Base-by-base conservation (phyloP, 495 filamentous ascomycete species). In the Penicillium angulare region DNA sequence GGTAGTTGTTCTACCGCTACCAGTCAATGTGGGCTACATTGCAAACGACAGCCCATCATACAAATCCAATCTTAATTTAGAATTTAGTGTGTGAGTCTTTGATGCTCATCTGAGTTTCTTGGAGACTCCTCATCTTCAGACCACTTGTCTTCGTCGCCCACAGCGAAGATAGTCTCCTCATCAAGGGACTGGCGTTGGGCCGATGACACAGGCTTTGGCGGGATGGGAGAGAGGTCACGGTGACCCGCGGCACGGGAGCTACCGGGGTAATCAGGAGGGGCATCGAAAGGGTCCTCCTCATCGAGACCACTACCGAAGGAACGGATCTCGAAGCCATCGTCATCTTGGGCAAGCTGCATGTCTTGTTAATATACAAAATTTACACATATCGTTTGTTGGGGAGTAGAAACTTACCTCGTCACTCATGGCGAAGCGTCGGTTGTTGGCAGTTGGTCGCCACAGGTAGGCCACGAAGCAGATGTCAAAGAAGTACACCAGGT, bases 381-480 rank as follows among this genome's bases (percentile, higher is more conserved):
- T 13, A n/a, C 1, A 8, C 12, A 20, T 13, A 34, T 26, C 16
- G 3, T 3, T 26, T 23, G 20, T 5, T 8, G 6, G 27, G 34
- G 27, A 39, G 3, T 18, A 9, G 10, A 29, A 38, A 13, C 72
- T 60, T 76, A 85, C 84, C 83, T 98, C 93, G 60, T 99, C 93
- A 71, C 88, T 92, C 93, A 99, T 99, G 26, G 93, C 93, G 63
- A 99, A 99, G 50, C 93, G 82, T 58, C 92, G 79, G 73, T 99
- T 99, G 68, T 99, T 97, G 32, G 85, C 92, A 18, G 93, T 97
- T 23, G 93, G 93, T 44, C 93, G 79, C 93, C 93, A 99, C 29
- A 99, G 77, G 60, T 97, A 99, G n/a, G 92, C 89, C 40, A 99
- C 81, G 68, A 90, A 96, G 33, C 80, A 80, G 18, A 99, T 86